phyloP scores from a whole-genome alignment of 148 eudicot species.

The Vaccinium macrocarpon region DNA sequence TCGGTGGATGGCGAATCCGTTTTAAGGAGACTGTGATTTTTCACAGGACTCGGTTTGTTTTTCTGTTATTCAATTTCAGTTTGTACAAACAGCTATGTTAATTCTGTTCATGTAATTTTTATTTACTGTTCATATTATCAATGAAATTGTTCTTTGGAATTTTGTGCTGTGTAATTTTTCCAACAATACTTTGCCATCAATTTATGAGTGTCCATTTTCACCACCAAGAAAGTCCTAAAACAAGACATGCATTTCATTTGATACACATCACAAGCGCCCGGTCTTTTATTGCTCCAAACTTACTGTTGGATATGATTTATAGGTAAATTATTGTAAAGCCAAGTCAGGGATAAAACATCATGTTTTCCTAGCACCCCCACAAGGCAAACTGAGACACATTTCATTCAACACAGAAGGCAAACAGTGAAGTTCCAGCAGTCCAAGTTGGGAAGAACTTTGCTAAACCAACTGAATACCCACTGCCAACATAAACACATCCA shows the following conservation, averaged over 20 bases:
- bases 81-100: too few species aligned
- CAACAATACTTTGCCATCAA: background rate
- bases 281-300: background rate
- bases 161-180: too few species aligned
- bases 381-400: background rate
- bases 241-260: background rate
- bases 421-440: constrained; percentile 15
- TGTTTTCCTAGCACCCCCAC: background rate
- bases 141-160: too few species aligned
- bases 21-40: too few species aligned
- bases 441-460: constrained; percentile 13
- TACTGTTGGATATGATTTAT: background rate
- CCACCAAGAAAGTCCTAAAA: background rate
- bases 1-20: too few species aligned
- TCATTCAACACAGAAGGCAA: constrained; percentile 10
- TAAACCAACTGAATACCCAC: background rate
- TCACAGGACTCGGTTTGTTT: too few species aligned
- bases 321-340: background rate
- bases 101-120: too few species aligned
- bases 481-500: constrained; percentile 4
- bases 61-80: too few species aligned
- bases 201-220: background rate
- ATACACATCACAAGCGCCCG: background rate
- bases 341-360: background rate
- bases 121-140: too few species aligned